Base-by-base conservation (phyloP, 306 rosid species). In the apple (Malus domestica) region DNA sequence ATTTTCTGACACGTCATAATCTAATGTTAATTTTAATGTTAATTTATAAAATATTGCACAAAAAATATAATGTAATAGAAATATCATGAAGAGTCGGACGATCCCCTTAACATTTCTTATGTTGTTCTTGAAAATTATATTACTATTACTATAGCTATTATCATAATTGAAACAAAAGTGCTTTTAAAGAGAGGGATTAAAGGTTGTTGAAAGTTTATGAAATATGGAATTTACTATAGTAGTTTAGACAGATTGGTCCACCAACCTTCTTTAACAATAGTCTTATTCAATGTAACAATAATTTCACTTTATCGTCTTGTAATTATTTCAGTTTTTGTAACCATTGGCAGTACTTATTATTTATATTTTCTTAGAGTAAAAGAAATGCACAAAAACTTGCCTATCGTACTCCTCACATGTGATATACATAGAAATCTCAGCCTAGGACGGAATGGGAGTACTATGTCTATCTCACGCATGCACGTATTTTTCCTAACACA, bases 1-100 rank as follows among this genome's bases (percentile, higher is more conserved):
- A 38, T 38, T 38, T 0, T 38, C 0, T 35, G 2, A 1, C 8
- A 6, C 0, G 2, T 38, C 10, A 38, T 0, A 1, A 7, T 38
- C 7, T 38, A 38, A 38, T 38, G 0, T 38, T 38, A 38, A 7
- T 38, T 38, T 7, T 38, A 0, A 0, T 38, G 9, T 0, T 38
- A 38, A 38, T 38, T 38, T 38, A 38, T 38, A 38, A 38, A 38
- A 38, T 38, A 1, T 38, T 38, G 0, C 0, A 38, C 7, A 38
- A 35, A 38, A 35, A 38, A 38, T 0, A 7, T 1, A 38, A 38
- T 1, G 42, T 38, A 1, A 38, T 38, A 38, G 1, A 38, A 1
- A 6, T 38, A 0, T 38, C 42, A 38, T 38, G 42, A 7, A 38
- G 0, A 38, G 42, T 7, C 0, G 42, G 42, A 38, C 9, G 0